Evolutionary conservation across 2,329 filamentous ascomycete species (phyloP), one percentile per base, ranked within the genome.

Genomic region (Penicillium decumbens): DNA sequence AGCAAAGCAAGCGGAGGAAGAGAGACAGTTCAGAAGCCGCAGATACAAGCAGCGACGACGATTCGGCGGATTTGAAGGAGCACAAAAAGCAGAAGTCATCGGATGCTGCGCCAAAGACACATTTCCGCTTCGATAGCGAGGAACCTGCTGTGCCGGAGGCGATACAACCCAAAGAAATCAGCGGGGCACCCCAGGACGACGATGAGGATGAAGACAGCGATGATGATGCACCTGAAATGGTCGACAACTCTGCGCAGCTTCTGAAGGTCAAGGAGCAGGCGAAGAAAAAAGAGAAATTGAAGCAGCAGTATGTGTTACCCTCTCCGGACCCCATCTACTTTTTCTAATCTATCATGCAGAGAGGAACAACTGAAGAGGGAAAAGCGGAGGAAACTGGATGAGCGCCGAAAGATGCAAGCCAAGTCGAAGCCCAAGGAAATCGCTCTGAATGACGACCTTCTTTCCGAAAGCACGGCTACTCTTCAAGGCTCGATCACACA

Each of bases 61-160:
- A 49, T 4, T 35, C 45, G 30, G 47, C 58, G 25, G 43, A 54
- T 25, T 40, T 51, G 9, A 51, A 58, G 13, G 51, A 49, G 6
- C 52, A 60, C 25, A 53, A 59, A 15, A 51, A 51, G 6, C 52
- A 61, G 28, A 53, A 59, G 15, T 46, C 49, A 40, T 28, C 38
- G 7, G 9, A 4, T n/a, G 20, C 54, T 39, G 54, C 43, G 6
- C 52, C 60, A 4, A 55, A 61, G 43, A 40, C 65, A 57, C 70
- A 72, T 46, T 61, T 73, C 33, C 65, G 71, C 43, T 74, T 74
- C 46, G 71, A 59, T 29, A 73, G 69, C 49, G 71, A 73, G 52
- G 72, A 74, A 20, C 69, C 69, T 24, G 59, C 47, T 23, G 6
- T 61, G 23, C 62, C 59, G 1, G 50, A 59, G 20, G 49, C 58